Base-by-base conservation (phyloP, 805 yeast species). In the Saccharomycopsis babjevae region DNA sequence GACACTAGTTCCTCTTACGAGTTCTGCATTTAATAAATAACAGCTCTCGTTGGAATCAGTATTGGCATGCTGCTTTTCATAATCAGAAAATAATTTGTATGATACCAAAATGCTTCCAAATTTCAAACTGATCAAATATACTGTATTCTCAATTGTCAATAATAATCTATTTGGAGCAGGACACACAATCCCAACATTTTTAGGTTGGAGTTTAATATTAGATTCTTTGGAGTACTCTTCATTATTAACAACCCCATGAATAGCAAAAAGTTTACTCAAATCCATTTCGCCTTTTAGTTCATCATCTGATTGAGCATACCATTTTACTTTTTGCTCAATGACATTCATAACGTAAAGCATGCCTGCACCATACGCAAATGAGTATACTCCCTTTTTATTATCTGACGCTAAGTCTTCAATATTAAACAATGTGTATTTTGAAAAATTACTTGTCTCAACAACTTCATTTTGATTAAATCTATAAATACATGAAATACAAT, bases 71-170 rank as follows among this genome's bases (percentile, higher is more conserved):
- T 32, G 34, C 32, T 25, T 55, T 20, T 38, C 25, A 50, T 38
- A 25, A 46, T 46, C 52, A 8, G 52, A 46, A 22, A 46, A 43
- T 36, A 59, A 54, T 11, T 32, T 52, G 57, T 57, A 60, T 30
- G 61, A 62, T 1, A 32, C 50, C 34, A 62, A 42, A n/a, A 62
- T 46, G 28, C 63, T 43, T 43, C 46, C 59, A 34, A 57, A 62
- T 56, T 62, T 62, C 3, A 63, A 57, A 42, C 60, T 62, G 25
- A 62, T 42, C 25, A 62, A 55, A 42, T 39, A 57, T 25, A 62
- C 50, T 6, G n/a, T 39, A 50, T 55, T 36, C 13, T 36, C 32
- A n/a, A 60, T 28, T n/a, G 56, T 60, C 28, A 62, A 22, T 13
- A 62, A 36, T 16, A 62, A 43, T 54, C 65, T 52, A 39, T 62